Base-by-base conservation (phyloP, 108 stramenopile genomes). In the Nannochloropsis gaditana region DNA sequence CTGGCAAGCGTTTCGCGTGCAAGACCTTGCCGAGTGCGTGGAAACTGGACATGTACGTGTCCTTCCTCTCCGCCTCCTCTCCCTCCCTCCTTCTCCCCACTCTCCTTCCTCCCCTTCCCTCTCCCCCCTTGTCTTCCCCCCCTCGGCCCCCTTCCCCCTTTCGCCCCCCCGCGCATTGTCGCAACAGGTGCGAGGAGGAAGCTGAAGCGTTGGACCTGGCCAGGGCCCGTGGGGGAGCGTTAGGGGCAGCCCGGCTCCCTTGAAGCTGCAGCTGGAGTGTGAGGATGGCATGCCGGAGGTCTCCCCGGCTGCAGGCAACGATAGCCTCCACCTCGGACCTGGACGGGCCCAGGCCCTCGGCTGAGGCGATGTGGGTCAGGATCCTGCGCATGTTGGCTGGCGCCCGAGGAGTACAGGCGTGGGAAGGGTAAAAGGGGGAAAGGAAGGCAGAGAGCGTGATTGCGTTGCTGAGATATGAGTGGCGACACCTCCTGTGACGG, bases 201-300 rank as follows among this genome's bases (percentile, higher is more conserved):
- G 59, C 19, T 31, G 31, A 31, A 31, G 31, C 31, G 1, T 31
- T 1, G 31, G 31, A 31, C 31, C 31, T 31, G 31, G 31, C 31
- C 31, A 31, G 31, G 31, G 31, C 31, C 31, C 31, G 31, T 31
- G 31, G 31, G 31, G 31, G 31, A 31, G 31, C 31, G 31, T 31
- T 31, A n/a, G n/a, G 59, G 59, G 59, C 15, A n/a, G 59, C 15
- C 3, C 59, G 6, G n/a, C 59, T 15, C 15, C 2, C 59, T n/a
- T 73, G 59, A n/a, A 73, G 59, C 59, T 73, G 59, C n/a, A 73
- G 2, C 59, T 73, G 59, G 19, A 73, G 59, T 1, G 59, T 73
- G 59, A 73, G 59, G 59, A 73, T 73, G n/a, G 59, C 59, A n/a
- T 73, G 59, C 4, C 59, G 59, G 59, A 73, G 59, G 59, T 73